Base-by-base conservation (phyloP, 1,139 yeast species). In the Dujonia santamariae region DNA sequence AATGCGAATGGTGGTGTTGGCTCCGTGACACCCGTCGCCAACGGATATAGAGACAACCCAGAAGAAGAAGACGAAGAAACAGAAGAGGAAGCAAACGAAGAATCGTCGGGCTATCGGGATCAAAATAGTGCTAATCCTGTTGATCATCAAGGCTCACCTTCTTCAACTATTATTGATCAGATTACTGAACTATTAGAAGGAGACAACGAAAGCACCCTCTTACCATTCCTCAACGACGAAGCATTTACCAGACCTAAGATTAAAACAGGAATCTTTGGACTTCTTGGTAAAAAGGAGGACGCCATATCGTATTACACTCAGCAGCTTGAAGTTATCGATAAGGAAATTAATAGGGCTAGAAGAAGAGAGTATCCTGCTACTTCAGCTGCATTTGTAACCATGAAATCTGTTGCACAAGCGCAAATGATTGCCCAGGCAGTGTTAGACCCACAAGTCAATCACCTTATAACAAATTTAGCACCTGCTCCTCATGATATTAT, bases 391-490 rank as follows among this genome's bases (percentile, higher is more conserved):
- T 86, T 86, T 56, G 76, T 86, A 16, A 86, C 95, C 1, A 81
- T 86, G 92, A 82, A 80, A 42, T 73, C 86, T 2, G 95, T 85
- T 7, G 85, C 94, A 0, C 80, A 82, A 47, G 95, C 96, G 1
- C 96, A 86, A 53, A 78, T 86, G 83, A 80, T 87, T 7, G 94
- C 96, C 0, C 96, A 87, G 53, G 86, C 95, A 0, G 85, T 85
- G 1, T 62, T 86, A 34, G 94, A 87, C 43, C 95, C 96, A 0
- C 72, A 79, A 36, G 82, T 86, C 1, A 75, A 80, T 50, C 81
- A 82, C 37, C 62, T 86, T 30, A 79, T 85, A 30, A 83, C 94
- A 7, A 71, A 68, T 31, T 63, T 85, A 32, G 96, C 96, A 0
- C 95, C 96, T 0, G 90, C 96, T 2, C 95, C 96, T 2, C 81